Evolutionary conservation across 2,329 filamentous ascomycete species (phyloP).

Genomic region (Elsinoe batatas): DNA sequence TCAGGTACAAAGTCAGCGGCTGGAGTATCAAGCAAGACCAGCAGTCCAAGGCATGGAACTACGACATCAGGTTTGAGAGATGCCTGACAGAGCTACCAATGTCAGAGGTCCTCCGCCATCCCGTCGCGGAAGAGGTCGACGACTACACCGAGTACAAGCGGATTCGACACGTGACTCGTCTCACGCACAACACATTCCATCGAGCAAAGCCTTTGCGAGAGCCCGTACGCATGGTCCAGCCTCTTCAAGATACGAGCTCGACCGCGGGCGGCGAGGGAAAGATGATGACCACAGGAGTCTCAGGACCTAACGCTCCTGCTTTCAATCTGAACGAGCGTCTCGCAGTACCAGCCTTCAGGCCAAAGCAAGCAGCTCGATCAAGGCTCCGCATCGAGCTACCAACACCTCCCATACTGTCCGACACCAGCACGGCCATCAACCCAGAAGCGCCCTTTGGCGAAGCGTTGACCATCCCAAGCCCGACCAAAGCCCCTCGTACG

Average conservation of each 20-base stretch:
- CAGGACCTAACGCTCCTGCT: not conserved
- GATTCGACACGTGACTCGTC: conserved; percentile 18
- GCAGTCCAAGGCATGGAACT: conserved; percentile 24
- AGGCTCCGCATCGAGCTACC: conserved; percentile 5
- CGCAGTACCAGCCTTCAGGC: not conserved
- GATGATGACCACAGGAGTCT: not conserved
- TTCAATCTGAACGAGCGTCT: not conserved
- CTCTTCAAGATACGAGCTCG: not conserved
- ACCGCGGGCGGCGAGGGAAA: not conserved
- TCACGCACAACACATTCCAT: conserved; percentile 4
- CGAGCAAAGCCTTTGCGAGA: conserved; percentile 2
- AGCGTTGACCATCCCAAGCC: conserved; percentile 5
- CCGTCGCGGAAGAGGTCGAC: conserved; percentile 36
- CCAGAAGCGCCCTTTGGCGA: not conserved
- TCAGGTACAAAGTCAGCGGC: conserved; percentile 29
- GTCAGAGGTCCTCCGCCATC: conserved; percentile 30
- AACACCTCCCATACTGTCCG: not conserved
- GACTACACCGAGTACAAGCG: conserved; percentile 41
- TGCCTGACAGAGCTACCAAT: conserved; percentile 24
- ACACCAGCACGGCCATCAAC: not conserved
- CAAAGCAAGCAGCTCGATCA: not conserved
- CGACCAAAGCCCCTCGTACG: not conserved
- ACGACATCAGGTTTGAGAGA: conserved; percentile 33
- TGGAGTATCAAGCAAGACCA: conserved; percentile 31
- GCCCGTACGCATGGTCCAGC: not conserved